Percentiles rank a stretch among this genome's conserved stretches.
These are phyloP conservation scores for Microglena sp. DNA, from an alignment of 139 green algal species.

Conservation along the genomic window DNA sequence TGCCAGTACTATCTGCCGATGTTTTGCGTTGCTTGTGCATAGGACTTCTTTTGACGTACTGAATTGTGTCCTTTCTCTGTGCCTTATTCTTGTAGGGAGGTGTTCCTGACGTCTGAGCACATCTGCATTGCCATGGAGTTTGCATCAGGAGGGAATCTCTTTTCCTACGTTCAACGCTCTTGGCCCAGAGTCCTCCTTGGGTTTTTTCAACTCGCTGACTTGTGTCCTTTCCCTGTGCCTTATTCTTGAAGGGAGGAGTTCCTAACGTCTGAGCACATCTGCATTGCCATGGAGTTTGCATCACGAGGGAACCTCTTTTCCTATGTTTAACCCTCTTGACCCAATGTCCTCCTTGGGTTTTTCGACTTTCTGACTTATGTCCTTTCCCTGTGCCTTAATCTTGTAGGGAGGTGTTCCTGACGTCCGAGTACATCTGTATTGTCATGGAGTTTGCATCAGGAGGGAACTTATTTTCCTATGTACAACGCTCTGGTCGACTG, in stretches of 20 bases:
- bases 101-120: slow-evolving; percentile 57
- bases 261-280: slow-evolving; percentile 45
- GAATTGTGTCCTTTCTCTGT: too few species aligned
- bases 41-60: too few species aligned
- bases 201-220: too few species aligned
- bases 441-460: slow-evolving; percentile 38
- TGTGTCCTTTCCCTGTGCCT: too few species aligned
- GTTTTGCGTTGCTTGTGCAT: too few species aligned
- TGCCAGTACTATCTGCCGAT: too few species aligned
- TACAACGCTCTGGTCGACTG: slow-evolving; percentile 80
- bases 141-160: slow-evolving; percentile 32
- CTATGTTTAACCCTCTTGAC: slow-evolving; percentile 83
- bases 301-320: slow-evolving; percentile 33
- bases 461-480: slow-evolving; percentile 51
- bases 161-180: slow-evolving; percentile 72
- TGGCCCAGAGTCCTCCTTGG: too few species aligned
- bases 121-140: slow-evolving; percentile 54
- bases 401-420: slow-evolving; percentile 66
- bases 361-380: too few species aligned
- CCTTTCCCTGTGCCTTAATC: too few species aligned
- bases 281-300: slow-evolving; percentile 47
- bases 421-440: slow-evolving; percentile 49
- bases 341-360: too few species aligned
- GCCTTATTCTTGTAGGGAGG: slow-evolving; percentile 52
- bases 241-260: too few species aligned